Conservation (phyloP, 257 asterid genomes). For the Echites panduratus region DNA sequence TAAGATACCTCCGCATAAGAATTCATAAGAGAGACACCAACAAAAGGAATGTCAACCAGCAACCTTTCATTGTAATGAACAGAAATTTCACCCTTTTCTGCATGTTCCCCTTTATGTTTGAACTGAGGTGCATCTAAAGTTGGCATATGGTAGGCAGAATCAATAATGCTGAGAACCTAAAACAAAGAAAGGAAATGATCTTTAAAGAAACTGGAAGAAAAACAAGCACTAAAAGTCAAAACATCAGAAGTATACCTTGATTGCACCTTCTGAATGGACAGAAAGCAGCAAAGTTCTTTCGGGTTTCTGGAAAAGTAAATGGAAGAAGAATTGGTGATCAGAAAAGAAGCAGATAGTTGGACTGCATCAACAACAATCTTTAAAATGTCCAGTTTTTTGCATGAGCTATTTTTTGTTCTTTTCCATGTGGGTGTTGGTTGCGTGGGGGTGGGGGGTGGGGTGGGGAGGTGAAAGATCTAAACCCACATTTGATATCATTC, state of each 20-base stretch:
- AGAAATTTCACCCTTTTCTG: conserved; percentile 40
- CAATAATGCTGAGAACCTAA: conserved; percentile 89
- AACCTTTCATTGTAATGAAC: conserved; percentile 58
- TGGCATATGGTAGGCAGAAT: conserved; percentile 76
- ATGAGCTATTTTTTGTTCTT: too few species aligned
- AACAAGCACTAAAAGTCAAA: conserved; percentile 10
- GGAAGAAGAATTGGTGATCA: background rate
- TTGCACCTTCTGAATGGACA: conserved; percentile 95
- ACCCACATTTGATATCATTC: background rate
- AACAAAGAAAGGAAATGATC: conserved; percentile 13
- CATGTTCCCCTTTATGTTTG: conserved; percentile 48
- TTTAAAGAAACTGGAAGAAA: conserved; percentile 18
- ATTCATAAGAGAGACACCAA: conserved; percentile 87
- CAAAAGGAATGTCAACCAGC: conserved; percentile 64
- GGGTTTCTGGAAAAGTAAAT: conserved; percentile 61
- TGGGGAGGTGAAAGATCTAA: background rate
- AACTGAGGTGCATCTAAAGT: conserved; percentile 41
- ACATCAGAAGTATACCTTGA: conserved; percentile 48
- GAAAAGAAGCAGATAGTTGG: background rate
- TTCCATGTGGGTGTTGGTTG: too few species aligned
- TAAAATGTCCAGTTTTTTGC: background rate
- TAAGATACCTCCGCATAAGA: conserved; percentile 72
- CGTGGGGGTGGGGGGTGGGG: background rate
- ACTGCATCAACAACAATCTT: background rate
- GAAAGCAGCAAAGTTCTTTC: conserved; percentile 75